Conservation (phyloP, 2,329 filamentous ascomycete genomes). For the Cadophora sp. region DNA sequence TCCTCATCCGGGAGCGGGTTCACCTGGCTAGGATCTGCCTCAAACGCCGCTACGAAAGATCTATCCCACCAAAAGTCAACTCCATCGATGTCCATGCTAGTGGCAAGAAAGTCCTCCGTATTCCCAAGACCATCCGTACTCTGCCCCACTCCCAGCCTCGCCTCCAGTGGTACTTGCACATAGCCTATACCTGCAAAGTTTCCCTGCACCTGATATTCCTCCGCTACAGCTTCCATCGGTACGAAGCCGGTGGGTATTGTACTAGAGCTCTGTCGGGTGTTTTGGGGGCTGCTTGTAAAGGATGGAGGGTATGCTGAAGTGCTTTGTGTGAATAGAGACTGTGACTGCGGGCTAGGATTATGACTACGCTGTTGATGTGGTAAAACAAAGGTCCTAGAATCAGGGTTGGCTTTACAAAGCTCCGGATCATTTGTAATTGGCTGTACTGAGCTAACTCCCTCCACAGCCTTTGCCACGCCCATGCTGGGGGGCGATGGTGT, state of each 20-base stretch:
- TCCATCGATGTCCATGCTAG: conserved; percentile 1
- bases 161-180: neutral
- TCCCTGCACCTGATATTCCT: conserved; percentile 5
- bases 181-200: neutral
- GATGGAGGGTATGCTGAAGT: neutral
- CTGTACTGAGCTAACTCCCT: neutral
- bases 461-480: neutral
- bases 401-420: neutral
- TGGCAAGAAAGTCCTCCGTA: neutral
- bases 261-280: neutral
- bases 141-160: neutral
- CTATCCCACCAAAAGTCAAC: conserved; percentile 3
- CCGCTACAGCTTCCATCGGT: neutral
- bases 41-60: neutral
- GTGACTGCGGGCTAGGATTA: conserved; percentile 6
- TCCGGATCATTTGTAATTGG: neutral
- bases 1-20: neutral
- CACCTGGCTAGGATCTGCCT: neutral
- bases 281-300: neutral
- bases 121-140: neutral
- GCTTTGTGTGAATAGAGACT: neutral
- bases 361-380: neutral
- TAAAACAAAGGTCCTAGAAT: neutral
- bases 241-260: neutral
- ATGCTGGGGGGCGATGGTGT: neutral